phyloP scores from a whole-genome alignment of 805 yeast genomes.

The Komagataella ulmi region DNA sequence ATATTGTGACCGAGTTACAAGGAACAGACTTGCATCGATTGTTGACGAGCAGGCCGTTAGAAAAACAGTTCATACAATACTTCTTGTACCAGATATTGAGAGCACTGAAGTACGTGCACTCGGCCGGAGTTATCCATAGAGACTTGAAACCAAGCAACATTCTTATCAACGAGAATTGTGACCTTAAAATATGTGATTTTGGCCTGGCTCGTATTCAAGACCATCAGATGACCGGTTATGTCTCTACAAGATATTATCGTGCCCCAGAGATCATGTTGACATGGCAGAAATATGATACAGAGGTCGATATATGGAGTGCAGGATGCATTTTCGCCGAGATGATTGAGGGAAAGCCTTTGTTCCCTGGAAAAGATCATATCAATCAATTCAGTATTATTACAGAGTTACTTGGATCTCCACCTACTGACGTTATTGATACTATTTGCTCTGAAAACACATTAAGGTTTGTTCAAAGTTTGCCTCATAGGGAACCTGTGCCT shows the following conservation, averaged over 20 bases:
- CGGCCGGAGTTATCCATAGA: slow-evolving; percentile 91
- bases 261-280: slow-evolving; percentile 98
- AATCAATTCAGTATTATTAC: slow-evolving; percentile 96
- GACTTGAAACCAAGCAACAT: slow-evolving; percentile 92
- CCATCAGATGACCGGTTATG: slow-evolving; percentile 98
- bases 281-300: slow-evolving; percentile 95
- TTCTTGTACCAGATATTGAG: slow-evolving; percentile 90
- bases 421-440: slow-evolving; percentile 89
- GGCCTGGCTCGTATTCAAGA: slow-evolving; percentile 96
- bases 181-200: slow-evolving; percentile 90
- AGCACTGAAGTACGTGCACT: slow-evolving; percentile 87
- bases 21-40: slow-evolving; percentile 94
- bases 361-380: slow-evolving; percentile 97
- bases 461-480: slow-evolving; percentile 86
- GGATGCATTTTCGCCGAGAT: slow-evolving; percentile 96
- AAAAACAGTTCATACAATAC: slow-evolving; percentile 92
- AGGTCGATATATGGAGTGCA: slow-evolving; percentile 96
- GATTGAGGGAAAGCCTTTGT: slow-evolving; percentile 93
- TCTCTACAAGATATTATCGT: slow-evolving; percentile 87
- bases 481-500: slow-evolving; percentile 87
- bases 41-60: slow-evolving; percentile 85
- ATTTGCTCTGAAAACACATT: slow-evolving; percentile 93
- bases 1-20: slow-evolving; percentile 91
- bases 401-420: slow-evolving; percentile 87
- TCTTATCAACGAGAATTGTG: slow-evolving; percentile 92